Evolutionary conservation across 179 eudicot species (phyloP), one percentile per base, ranked within the genome.

Genomic region (Silene vulgaris): DNA sequence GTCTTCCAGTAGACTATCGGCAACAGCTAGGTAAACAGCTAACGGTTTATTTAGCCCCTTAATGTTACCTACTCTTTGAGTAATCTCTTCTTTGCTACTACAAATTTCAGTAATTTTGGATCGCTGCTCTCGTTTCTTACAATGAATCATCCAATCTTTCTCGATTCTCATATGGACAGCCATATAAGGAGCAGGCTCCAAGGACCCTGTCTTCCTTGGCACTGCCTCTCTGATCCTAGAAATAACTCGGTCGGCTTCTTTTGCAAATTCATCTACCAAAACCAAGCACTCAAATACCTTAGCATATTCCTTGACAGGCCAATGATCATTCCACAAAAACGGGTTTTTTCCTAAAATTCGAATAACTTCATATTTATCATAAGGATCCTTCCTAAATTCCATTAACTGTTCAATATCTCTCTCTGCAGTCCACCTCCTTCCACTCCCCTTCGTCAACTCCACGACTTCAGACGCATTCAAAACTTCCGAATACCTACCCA

Each of bases 161-260:
- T 94, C 98, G 45, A 94, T 89, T 77, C 98, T 84, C 97, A 92
- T 90, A 80, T 94, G 98, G 65, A 94, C 96, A 5, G 98, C 98
- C 77, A 94, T 77, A 79, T 85, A 94, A 16, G 96, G 91, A 13
- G 77, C 78, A 35, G 67, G 63, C 16, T 71, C 69, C 37, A 62
- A 30, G 60, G 52, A 66, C 50, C 21, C 37, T 28, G 20, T 16
- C 62, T 74, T 70, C 23, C 78, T 64, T 32, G 67, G 77, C 57
- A 91, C 97, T 5, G 82, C 81, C 37, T 81, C 84, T 80, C 87
- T 85, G 70, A 94, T 89, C 78, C 75, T 89, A 5, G 92, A 80
- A 45, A 94, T 86, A 72, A 94, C 95, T 72, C 75, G 79, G 65
- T 92, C 92, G 9, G 96, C 98, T 86, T 94, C 97, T 76, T 80